These are phyloP conservation scores for Pseudofabraea citricarpa DNA, from an alignment of 2,329 filamentous ascomycete species.

Conservation along the genomic window DNA sequence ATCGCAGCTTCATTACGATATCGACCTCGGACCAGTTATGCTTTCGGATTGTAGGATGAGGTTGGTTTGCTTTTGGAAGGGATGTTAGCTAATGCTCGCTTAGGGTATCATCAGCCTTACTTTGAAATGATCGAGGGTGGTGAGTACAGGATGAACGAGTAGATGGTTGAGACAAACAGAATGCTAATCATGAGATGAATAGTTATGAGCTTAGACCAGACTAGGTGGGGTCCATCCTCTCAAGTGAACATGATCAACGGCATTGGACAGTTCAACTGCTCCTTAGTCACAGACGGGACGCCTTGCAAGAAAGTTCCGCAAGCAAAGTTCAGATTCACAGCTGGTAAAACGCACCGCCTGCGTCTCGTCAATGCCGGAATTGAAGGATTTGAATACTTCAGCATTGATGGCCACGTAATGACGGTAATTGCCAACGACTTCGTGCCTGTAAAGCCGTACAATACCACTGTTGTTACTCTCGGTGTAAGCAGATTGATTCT, in stretches of 20 bases:
- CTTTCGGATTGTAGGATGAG: constrained; percentile 29
- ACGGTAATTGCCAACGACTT: constrained; percentile 53
- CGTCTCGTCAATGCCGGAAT: constrained; percentile 45
- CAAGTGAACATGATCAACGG: constrained; percentile 30
- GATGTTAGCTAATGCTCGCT: too few relatives aligned
- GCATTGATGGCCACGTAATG: constrained; percentile 50
- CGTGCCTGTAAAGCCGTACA: constrained; percentile 51
- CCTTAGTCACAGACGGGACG: constrained; percentile 11
- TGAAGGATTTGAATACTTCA: constrained; percentile 32
- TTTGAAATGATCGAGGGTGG: constrained; percentile 39
- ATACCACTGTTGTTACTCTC: constrained; percentile 38
- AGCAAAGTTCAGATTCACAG: constrained; percentile 33
- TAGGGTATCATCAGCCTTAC: constrained; percentile 39
- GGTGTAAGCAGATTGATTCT: too few relatives aligned
- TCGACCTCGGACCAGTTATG: constrained; percentile 52
- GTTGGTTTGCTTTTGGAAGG: too few relatives aligned
- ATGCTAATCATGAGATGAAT: too few relatives aligned
- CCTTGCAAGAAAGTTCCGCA: constrained; percentile 21
- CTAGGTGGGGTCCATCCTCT: too few relatives aligned
- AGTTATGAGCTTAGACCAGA: too few relatives aligned
- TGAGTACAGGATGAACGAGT: too few relatives aligned
- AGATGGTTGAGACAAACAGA: too few relatives aligned
- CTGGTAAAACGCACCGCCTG: constrained; percentile 41
- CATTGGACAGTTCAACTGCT: constrained; percentile 25
- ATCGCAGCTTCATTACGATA: constrained; percentile 51